Percentiles rank a stretch among this genome's conserved stretches.
Evolutionary conservation across 257 asterid genomes (phyloP).

Genomic region (Petunia secreta): DNA sequence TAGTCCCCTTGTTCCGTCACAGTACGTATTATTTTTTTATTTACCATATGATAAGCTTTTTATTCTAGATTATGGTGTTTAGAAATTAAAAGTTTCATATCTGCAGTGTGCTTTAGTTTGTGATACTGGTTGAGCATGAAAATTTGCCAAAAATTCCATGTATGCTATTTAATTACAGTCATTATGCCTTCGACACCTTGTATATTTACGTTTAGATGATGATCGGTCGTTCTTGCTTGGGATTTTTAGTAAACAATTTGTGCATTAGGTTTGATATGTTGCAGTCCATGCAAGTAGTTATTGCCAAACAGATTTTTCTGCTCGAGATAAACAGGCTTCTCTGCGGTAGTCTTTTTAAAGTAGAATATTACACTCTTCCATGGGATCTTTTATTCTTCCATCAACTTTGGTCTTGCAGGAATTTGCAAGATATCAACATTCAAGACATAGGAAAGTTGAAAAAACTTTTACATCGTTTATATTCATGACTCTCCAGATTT

Average conservation of each 20-base stretch:
- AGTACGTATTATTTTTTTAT: constrained; percentile 57
- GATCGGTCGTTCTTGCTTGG: background rate
- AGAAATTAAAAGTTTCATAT: background rate
- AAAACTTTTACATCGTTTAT: no score
- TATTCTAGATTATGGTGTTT: constrained; percentile 25
- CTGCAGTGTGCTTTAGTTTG: background rate
- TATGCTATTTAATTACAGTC: background rate
- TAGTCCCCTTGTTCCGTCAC: constrained; percentile 87
- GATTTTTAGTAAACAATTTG: background rate
- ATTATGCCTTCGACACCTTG: background rate
- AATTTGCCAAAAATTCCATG: background rate
- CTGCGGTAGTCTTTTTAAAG: no score
- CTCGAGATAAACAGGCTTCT: no score
- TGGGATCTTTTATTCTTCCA: no score
- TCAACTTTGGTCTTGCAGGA: no score
- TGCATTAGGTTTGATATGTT: background rate
- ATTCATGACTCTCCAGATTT: no score
- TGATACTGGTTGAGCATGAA: background rate
- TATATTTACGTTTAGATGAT: constrained; percentile 5
- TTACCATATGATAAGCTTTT: constrained; percentile 29
- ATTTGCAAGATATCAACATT: no score
- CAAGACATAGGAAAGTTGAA: no score
- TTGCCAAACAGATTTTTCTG: no score
- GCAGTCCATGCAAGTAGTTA: background rate
- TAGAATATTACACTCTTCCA: no score